Conservation (phyloP, 345 rosid genomes). For the Eucalyptus leucophloia region DNA sequence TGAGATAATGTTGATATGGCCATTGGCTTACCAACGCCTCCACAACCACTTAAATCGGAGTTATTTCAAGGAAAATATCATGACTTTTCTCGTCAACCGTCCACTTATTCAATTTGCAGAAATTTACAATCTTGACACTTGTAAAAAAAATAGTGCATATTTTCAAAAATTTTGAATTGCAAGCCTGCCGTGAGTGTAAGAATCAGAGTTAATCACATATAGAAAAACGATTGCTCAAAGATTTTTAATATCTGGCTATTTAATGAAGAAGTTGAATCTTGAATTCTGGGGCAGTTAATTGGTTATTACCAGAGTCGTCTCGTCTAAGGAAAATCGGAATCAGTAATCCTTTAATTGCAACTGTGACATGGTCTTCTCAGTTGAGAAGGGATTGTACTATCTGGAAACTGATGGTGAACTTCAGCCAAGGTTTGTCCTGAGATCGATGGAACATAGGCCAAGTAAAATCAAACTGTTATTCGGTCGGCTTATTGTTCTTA, state of each 20-base stretch:
- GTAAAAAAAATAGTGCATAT: not conserved
- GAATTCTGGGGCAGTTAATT: not conserved
- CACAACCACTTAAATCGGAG: not conserved
- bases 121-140: not conserved
- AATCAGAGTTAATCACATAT: not conserved
- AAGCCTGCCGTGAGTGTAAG: not conserved
- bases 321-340: not conserved
- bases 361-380: not conserved
- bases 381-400: not conserved
- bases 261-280: not conserved
- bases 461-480: not conserved
- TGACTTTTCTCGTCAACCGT: not conserved
- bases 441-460: not conserved
- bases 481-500: not conserved
- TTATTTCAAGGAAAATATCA: not conserved
- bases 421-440: not conserved
- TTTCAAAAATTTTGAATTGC: not conserved
- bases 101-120: not conserved
- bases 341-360: not conserved
- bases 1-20: not conserved
- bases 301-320: not conserved
- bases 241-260: not conserved
- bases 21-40: not conserved
- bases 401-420: not conserved
- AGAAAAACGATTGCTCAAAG: not conserved